A percentile compares a stretch with the other conserved stretches of the same genome.
These are phyloP conservation scores for Miscanthus sacchariflorus DNA, from an alignment of 202 grass and related monocot species.

Conservation along the genomic window DNA sequence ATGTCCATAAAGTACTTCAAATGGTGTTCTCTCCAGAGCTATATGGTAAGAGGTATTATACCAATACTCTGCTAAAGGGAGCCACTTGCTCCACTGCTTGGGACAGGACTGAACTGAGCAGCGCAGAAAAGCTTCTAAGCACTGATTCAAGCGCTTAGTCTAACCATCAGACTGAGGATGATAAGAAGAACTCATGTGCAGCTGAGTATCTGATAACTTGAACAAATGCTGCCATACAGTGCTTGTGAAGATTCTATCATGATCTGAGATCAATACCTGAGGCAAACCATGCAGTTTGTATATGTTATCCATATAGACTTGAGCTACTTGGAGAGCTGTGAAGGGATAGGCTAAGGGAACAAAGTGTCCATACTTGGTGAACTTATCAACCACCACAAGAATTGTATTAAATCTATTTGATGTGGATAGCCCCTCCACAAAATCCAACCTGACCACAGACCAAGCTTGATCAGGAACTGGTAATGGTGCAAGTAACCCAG, in stretches of 20 bases:
- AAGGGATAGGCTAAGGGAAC: background rate
- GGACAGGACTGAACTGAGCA: background rate
- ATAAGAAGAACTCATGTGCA: background rate
- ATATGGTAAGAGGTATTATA: background rate
- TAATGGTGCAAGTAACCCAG: no score
- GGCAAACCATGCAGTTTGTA: background rate
- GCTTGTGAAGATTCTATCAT: background rate
- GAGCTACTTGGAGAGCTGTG: background rate
- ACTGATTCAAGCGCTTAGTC: background rate
- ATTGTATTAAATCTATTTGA: background rate
- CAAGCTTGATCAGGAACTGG: no score
- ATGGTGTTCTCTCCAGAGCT: background rate
- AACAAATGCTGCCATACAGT: background rate
- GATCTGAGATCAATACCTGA: background rate
- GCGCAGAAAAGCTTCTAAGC: background rate
- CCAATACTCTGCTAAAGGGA: background rate
- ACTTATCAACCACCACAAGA: background rate
- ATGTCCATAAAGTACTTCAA: background rate
- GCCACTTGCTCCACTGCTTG: background rate
- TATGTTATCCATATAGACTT: background rate
- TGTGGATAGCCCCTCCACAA: no score
- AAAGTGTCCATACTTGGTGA: background rate
- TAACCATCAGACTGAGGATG: background rate
- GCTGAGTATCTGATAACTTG: background rate
- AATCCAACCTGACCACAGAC: no score